Evolutionary conservation across 2,329 filamentous ascomycete genomes (phyloP), one percentile per base, ranked within the genome.

Genomic region (Diaporthe velutina): DNA sequence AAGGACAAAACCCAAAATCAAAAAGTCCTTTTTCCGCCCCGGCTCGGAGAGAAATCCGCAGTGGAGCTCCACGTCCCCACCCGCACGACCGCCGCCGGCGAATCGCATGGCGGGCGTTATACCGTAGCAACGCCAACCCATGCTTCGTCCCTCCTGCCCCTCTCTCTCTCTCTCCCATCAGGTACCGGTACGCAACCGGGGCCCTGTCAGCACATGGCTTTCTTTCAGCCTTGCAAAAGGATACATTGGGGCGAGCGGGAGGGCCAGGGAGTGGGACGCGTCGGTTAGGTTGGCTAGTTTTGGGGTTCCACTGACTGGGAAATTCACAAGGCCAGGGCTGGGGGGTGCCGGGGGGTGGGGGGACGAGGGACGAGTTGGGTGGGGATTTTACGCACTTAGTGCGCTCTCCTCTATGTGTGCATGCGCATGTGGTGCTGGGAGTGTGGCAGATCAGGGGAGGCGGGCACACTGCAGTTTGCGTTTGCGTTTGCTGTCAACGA

Each of bases 31-130:
- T 42, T 50, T 15, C 64, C 45, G 33, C 45, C 64, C 30, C 22
- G 30, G 64, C 45, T 45, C 64, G 64, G 64, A 67, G 64, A 67
- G 64, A 67, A 67, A 67, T 38, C 64, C 64, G 64, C 64, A 67
- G 64, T 67, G 64, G 64, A 52, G 64, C 19, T 12, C 4, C 25
- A 8, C 30, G 1, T 48, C 60, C 40, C 60, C 60, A 48, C 60
- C 60, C 40, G 40, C 60, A 19, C 22, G 33, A 35, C 28, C 6
- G 61, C 13, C 15, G 45, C 45, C 19, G 64, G 33, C 64, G 64
- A 67, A 67, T 67, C 64, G 64, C 64, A 67, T 67, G 64, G 64
- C 64, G 17, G 38, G 30, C 45, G 45, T 67, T 67, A 12, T 48
- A 17, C 35, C 38, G 57, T 10, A 28, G 35, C 30, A 13, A n/a